phyloP scores from a whole-genome alignment of 192 early-diverging fungal species.

The Spinellus fusiger region DNA sequence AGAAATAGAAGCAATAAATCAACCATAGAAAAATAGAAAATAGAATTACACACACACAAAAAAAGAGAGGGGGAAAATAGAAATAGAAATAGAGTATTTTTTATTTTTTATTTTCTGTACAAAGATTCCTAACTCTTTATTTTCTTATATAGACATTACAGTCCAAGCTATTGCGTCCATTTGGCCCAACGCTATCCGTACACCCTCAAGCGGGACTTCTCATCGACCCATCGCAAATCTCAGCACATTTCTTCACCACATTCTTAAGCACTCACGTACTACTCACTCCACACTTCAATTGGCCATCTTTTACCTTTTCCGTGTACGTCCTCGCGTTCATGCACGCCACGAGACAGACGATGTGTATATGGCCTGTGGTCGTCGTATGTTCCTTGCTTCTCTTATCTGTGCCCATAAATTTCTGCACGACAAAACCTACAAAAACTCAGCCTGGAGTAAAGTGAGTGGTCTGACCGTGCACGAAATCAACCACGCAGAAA shows the following conservation, averaged over 20 bases:
- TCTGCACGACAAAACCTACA: conserved; percentile 79
- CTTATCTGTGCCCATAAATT: conserved; percentile 88
- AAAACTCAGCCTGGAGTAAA: conserved; percentile 86
- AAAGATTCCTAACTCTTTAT: too few species aligned
- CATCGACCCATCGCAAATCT: conserved; percentile 27
- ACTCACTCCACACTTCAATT: conserved; percentile 58
- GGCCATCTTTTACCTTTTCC: conserved; percentile 50
- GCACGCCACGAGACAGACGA: conserved; percentile 14
- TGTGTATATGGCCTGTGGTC: conserved; percentile 55
- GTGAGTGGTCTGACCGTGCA: conserved; percentile 72
- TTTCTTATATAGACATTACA: conserved; percentile 2
- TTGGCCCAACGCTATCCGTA: conserved; percentile 1
- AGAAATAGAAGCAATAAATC: background rate
- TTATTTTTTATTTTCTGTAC: background rate
- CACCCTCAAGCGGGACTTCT: background rate
- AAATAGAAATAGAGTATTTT: background rate
- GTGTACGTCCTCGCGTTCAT: conserved; percentile 16
- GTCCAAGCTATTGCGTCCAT: conserved; percentile 5
- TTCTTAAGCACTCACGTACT: conserved; percentile 50
- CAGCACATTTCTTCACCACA: conserved; percentile 42
- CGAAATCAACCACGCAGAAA: conserved; percentile 83
- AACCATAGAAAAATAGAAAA: background rate
- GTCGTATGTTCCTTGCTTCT: conserved; percentile 78
- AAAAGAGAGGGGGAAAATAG: background rate
- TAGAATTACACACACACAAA: background rate